Percentiles rank a stretch among this genome's conserved stretches.
phyloP scores from a whole-genome alignment of 23 red algal genomes.

The Gracilaria caudata region DNA sequence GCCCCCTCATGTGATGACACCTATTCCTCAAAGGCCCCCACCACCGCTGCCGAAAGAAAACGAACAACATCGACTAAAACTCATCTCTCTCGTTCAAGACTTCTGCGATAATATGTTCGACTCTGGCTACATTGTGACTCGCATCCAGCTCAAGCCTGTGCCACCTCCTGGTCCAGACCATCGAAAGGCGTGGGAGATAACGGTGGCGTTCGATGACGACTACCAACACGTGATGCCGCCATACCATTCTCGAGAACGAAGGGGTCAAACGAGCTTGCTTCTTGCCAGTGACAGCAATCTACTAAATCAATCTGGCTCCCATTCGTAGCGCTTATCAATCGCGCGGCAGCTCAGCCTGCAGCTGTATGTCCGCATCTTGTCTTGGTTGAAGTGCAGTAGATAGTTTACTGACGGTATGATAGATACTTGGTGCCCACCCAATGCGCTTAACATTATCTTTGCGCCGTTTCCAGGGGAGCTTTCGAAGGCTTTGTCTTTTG shows the following conservation, averaged over 20 bases:
- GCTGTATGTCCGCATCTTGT: no score
- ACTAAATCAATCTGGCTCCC: not conserved
- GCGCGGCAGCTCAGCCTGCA: no score
- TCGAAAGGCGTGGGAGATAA: slow-evolving; percentile 25
- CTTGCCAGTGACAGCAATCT: not conserved
- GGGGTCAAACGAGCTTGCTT: not conserved
- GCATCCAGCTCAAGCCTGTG: slow-evolving; percentile 42
- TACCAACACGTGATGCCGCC: slow-evolving; percentile 28
- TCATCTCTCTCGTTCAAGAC: slow-evolving; percentile 38
- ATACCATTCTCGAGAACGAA: not conserved
- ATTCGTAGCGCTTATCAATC: not conserved
- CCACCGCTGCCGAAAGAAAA: slow-evolving; percentile 22
- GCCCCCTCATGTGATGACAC: not conserved
- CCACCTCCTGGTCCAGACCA: not conserved
- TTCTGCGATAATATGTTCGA: slow-evolving; percentile 41
- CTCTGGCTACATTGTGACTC: slow-evolving; percentile 32
- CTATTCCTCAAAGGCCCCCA: not conserved
- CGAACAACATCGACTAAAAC: slow-evolving; percentile 5
- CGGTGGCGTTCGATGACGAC: slow-evolving; percentile 20
- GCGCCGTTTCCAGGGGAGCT: no score
- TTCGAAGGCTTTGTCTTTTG: no score
- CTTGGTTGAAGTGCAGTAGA: no score
- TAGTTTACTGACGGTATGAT: no score
- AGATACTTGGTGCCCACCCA: no score
- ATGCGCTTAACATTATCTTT: no score